Conservation (phyloP, 345 rosid species). For the Nasturtium officinale region DNA sequence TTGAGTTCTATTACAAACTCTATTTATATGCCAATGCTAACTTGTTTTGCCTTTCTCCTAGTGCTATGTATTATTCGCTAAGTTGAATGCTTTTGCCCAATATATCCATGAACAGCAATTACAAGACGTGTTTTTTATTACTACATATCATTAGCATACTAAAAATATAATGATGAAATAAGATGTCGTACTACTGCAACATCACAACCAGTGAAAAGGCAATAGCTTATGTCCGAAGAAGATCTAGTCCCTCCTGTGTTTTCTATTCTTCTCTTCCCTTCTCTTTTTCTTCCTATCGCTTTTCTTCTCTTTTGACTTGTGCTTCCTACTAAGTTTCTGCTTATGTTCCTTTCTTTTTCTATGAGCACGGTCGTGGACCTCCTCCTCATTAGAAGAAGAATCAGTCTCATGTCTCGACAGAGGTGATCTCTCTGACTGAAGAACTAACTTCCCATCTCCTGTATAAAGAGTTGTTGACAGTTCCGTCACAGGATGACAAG, state of each 20-base stretch:
- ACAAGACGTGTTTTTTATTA: too few species aligned
- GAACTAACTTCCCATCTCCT: constrained; percentile 36
- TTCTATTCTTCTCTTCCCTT: constrained; percentile 14
- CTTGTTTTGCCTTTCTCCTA: too few species aligned
- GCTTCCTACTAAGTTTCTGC: constrained; percentile 54
- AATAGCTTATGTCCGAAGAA: not conserved
- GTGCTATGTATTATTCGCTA: too few species aligned
- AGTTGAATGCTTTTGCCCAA: not conserved
- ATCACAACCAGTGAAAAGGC: not conserved
- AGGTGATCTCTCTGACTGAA: constrained; percentile 61
- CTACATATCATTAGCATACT: not conserved
- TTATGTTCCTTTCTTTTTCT: constrained; percentile 49
- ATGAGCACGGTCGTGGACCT: constrained; percentile 32
- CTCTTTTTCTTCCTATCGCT: constrained; percentile 35
- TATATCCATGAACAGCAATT: too few species aligned
- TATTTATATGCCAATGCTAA: too few species aligned
- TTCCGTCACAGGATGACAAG: constrained; percentile 52
- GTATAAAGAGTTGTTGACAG: constrained; percentile 35
- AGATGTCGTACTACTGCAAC: not conserved
- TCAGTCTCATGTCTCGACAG: constrained; percentile 11
- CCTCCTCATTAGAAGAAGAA: constrained; percentile 50
- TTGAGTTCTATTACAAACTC: too few species aligned
- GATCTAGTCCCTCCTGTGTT: constrained; percentile 13
- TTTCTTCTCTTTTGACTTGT: constrained; percentile 50
- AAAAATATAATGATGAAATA: not conserved